These are phyloP conservation scores for Monilinia fructigena DNA, from an alignment of 2,329 filamentous ascomycete species.

Conservation along the genomic window DNA sequence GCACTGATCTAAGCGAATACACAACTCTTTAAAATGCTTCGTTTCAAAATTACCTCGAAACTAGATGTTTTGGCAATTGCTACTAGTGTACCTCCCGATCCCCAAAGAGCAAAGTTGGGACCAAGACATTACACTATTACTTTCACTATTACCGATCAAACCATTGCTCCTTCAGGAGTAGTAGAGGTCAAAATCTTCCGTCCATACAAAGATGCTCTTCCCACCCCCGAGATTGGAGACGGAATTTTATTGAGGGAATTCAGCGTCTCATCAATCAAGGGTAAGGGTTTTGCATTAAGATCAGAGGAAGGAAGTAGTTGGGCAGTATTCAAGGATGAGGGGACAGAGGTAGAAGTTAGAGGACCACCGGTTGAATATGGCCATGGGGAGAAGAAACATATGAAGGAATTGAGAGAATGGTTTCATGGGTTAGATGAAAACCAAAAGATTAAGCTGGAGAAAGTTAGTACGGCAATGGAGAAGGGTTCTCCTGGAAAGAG, in stretches of 20 bases:
- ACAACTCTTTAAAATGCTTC: conserved; percentile 54
- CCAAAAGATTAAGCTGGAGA: conserved; percentile 10
- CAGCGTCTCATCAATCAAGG: conserved; percentile 52
- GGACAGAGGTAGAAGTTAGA: conserved; percentile 50
- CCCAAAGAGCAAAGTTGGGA: conserved; percentile 55
- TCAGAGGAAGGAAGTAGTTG: conserved; percentile 54
- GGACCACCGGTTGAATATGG: conserved; percentile 59
- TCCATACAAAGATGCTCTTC: conserved; percentile 56
- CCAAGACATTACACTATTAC: conserved; percentile 60
- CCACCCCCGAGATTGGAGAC: conserved; percentile 55
- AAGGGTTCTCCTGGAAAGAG: conserved; percentile 2
- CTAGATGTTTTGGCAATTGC: conserved; percentile 57
- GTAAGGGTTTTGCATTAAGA: conserved; percentile 55
- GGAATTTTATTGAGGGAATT: conserved; percentile 58
- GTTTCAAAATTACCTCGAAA: conserved; percentile 49
- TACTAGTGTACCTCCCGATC: conserved; percentile 50
- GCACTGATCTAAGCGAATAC: conserved; percentile 51
- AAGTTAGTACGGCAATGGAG: conserved; percentile 1
- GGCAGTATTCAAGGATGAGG: conserved; percentile 55
- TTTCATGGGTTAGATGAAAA: conserved; percentile 44
- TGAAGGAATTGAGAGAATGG: conserved; percentile 50
- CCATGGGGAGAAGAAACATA: conserved; percentile 50
- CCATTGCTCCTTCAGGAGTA: conserved; percentile 50
- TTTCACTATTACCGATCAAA: conserved; percentile 57
- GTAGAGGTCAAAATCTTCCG: conserved; percentile 58